Percentiles rank a stretch among this genome's conserved stretches.
These are phyloP conservation scores for Physcomitrium patens DNA, from an alignment of 225 moss, liverwort and hornwort genomes.

Conservation along the genomic window DNA sequence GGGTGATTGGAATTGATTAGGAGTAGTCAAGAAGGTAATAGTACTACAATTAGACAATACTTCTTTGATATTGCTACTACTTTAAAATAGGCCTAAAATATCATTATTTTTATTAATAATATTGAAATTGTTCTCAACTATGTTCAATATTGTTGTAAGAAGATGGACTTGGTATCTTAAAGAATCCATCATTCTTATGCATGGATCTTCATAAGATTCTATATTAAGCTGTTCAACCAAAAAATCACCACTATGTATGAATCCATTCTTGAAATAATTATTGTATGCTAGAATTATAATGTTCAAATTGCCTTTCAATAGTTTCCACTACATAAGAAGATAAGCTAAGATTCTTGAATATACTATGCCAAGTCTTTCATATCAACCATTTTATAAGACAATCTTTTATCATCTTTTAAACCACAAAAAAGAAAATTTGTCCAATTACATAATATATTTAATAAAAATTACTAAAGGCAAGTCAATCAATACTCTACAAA, in stretches of 20 bases:
- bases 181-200: conserved; percentile 20
- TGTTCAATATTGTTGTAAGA: background rate
- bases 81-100: background rate
- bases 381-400: too few relatives aligned
- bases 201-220: background rate
- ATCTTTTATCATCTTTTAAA: too few relatives aligned
- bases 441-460: too few relatives aligned
- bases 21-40: too few relatives aligned
- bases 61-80: background rate
- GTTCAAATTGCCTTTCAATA: background rate
- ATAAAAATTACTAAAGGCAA: too few relatives aligned
- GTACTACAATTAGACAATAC: background rate
- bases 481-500: too few relatives aligned
- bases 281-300: background rate
- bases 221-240: conserved; percentile 20
- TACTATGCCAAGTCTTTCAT: background rate
- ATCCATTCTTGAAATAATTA: background rate
- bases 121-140: background rate
- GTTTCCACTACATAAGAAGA: too few relatives aligned
- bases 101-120: background rate
- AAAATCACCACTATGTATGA: background rate
- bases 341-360: background rate
- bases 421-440: too few relatives aligned
- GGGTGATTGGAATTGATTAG: background rate
- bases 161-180: conserved; percentile 15